Evolutionary conservation across 2,329 filamentous ascomycete species (phyloP), one percentile per base, ranked within the genome.

Genomic region (Bimuria novae-zelandiae): DNA sequence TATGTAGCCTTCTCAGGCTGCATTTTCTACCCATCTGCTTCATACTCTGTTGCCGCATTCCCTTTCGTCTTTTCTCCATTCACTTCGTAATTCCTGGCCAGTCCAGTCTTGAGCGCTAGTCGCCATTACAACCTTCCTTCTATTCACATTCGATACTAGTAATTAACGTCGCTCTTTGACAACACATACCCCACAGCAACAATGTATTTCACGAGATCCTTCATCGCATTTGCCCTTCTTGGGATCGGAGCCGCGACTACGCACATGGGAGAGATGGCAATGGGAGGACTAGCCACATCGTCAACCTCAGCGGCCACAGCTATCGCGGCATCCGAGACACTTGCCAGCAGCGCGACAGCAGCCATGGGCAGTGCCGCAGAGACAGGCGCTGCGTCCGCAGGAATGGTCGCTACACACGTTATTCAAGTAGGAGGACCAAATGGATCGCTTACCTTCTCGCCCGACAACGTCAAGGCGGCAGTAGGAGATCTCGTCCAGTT

Each of bases 391-490:
- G 52, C 59, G 33, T 48, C 52, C 17, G 42, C 23, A 33, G 64
- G 63, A 16, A 62, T 57, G 46, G 55, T 70, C 41, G 62, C 57
- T 25, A 77, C 67, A 7, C 85, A 89, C 64, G 83, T 87, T 53
- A 84, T 91, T 50, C 82, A 83, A 57, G 89, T 92, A 52, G 75
- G 79, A 57, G 83, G 82, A 67, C 78, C 80, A 62, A 71, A 77
- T 54, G 69, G 73, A 14, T 77, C 76, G 41, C 76, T 89, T 52
- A 80, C 76, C 56, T 92, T 85, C 79, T 84, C 76, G 57, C 89
- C 89, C 35, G 79, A 88, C 62, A 85, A 81, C 65, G 71, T 93
- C 69, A 79, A 77, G 57, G 89, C 86, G 27, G 70, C 75, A n/a
- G 75, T 79, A 2, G 89, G 89, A 59, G 80, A 80, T 55, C 71